phyloP scores from a whole-genome alignment of 768 basidiomycete genomes.

The Chalciporus piperatus region DNA sequence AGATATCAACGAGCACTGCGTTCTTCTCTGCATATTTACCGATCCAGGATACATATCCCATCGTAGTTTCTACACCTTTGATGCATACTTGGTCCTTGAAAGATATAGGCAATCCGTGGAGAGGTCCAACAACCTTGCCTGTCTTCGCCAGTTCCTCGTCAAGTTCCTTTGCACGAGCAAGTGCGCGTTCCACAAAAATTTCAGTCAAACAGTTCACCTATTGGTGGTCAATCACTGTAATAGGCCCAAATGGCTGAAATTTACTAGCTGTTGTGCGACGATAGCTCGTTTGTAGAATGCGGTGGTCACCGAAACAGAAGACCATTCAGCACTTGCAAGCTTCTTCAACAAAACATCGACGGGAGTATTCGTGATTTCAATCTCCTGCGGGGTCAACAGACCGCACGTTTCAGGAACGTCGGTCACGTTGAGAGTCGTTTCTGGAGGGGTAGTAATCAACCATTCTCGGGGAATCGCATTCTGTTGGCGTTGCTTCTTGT shows the following conservation, averaged over 20 bases:
- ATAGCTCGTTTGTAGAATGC: conserved; percentile 79
- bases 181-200: conserved; percentile 73
- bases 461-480: conserved; percentile 64
- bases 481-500: conserved; percentile 53
- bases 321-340: conserved; percentile 53
- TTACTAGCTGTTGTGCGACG: conserved; percentile 74
- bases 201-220: conserved; percentile 83
- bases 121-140: conserved; percentile 64
- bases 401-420: conserved; percentile 54
- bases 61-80: conserved; percentile 65
- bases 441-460: conserved; percentile 49
- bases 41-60: conserved; percentile 76
- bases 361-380: conserved; percentile 56
- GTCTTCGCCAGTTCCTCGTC: conserved; percentile 61
- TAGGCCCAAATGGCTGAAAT: conserved; percentile 14
- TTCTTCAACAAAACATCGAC: conserved; percentile 48
- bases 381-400: conserved; percentile 52
- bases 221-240: not conserved
- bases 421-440: conserved; percentile 50
- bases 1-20: conserved; percentile 60
- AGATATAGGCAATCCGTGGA: conserved; percentile 75
- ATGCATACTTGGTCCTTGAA: conserved; percentile 73
- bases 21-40: conserved; percentile 57
- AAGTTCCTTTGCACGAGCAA: conserved; percentile 59
- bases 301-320: conserved; percentile 63